These are phyloP conservation scores for bread wheat (Triticum aestivum) DNA, from an alignment of 176 grass and related monocot genomes.

Conservation along the genomic window IWGSC_CS_RefSeq_v2.1 NC_057799.1:89459404-89459903, in stretches of 20 bases:
- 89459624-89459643: background rate
- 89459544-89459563: background rate
- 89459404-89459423: conserved; percentile 5
- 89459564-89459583: background rate
- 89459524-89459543: background rate
- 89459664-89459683: background rate
- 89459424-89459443: conserved; percentile 37
- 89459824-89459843: background rate
- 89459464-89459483: background rate
- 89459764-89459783: background rate
- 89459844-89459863: background rate
- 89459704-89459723: background rate
- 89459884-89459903: background rate
- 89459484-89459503: background rate
- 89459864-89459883: background rate
- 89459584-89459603: conserved; percentile 16
- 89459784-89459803: background rate
- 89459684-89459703: background rate
- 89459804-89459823: background rate
- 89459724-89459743: background rate
- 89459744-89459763: background rate
- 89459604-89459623: background rate
- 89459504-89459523: background rate
- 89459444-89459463: conserved; percentile 21
- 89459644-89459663: background rate